A percentile compares a stretch with the other conserved stretches of the same genome.
Evolutionary conservation across 305 asterid genomes (phyloP).

Genomic region (Solanum hybrid): DNA sequence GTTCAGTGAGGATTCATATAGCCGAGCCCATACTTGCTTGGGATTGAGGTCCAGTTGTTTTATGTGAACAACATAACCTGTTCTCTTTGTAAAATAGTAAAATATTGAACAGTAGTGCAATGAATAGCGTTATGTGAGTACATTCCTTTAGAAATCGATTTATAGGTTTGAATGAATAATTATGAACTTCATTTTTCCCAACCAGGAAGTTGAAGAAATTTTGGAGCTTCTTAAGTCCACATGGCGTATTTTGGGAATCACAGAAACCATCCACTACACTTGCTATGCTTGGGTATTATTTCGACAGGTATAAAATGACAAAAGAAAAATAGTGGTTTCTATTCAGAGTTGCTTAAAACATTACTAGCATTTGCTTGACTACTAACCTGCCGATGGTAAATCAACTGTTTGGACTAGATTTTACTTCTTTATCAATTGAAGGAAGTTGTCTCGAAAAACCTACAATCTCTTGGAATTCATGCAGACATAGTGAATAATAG

Average conservation of each 20-base stretch:
- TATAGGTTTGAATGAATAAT: not conserved
- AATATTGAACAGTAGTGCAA: not conserved
- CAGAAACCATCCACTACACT: constrained; percentile 86
- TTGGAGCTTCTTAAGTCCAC: constrained; percentile 94
- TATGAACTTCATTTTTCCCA: constrained; percentile 14
- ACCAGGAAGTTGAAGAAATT: constrained; percentile 98
- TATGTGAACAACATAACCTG: not conserved
- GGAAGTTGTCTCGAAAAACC: not conserved
- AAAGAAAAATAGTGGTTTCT: not conserved
- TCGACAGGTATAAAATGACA: constrained; percentile 63
- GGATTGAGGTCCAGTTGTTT: not conserved
- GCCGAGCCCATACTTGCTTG: not conserved
- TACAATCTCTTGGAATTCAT: not conserved
- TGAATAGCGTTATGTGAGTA: constrained; percentile 2
- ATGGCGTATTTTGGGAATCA: constrained; percentile 91
- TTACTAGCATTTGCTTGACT: not conserved
- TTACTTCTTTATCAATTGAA: not conserved
- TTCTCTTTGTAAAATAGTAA: not conserved
- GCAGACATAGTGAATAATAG: not conserved
- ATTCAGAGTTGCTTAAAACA: not conserved
- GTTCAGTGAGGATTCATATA: not conserved
- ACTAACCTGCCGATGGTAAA: not conserved
- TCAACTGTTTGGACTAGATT: not conserved
- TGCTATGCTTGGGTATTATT: constrained; percentile 95
- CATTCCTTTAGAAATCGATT: not conserved